phyloP scores from a whole-genome alignment of 208 protist genomes.

The Leptomonas pyrrhocoris region DNA sequence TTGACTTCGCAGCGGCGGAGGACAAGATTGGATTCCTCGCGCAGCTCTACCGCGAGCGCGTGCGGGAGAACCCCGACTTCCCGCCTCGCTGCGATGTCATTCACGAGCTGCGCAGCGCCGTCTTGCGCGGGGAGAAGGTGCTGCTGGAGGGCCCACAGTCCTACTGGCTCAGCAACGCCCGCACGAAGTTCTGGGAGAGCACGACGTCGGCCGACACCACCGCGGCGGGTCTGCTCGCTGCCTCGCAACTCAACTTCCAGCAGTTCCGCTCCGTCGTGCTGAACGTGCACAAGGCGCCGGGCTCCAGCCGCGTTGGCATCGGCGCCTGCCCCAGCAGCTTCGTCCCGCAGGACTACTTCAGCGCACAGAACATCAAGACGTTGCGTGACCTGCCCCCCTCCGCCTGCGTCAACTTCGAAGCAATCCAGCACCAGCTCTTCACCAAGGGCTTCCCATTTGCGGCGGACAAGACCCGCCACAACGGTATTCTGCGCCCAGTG shows the following conservation, averaged over 20 bases:
- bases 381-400: conserved; percentile 66
- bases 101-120: conserved; percentile 72
- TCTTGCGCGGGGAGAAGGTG: conserved; percentile 83
- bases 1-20: conserved; percentile 75
- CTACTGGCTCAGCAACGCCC: conserved; percentile 92
- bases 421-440: conserved; percentile 78
- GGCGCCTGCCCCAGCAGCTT: conserved; percentile 90
- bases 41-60: conserved; percentile 72
- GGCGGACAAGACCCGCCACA: conserved; percentile 46
- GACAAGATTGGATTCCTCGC: conserved; percentile 88
- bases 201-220: conserved; percentile 90
- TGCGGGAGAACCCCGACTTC: conserved; percentile 81
- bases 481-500: conserved; percentile 77
- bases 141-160: conserved; percentile 92
- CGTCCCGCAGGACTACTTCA: conserved; percentile 91
- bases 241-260: conserved; percentile 89
- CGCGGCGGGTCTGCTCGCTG: conserved; percentile 80
- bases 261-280: conserved; percentile 76
- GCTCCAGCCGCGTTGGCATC: conserved; percentile 89
- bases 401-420: conserved; percentile 85
- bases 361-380: conserved; percentile 78
- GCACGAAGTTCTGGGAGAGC: conserved; percentile 93
- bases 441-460: conserved; percentile 49
- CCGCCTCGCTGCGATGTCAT: conserved; percentile 83
- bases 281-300: conserved; percentile 93